phyloP scores from a whole-genome alignment of 2,329 filamentous ascomycete genomes.

The Aspergillus sp. region DNA sequence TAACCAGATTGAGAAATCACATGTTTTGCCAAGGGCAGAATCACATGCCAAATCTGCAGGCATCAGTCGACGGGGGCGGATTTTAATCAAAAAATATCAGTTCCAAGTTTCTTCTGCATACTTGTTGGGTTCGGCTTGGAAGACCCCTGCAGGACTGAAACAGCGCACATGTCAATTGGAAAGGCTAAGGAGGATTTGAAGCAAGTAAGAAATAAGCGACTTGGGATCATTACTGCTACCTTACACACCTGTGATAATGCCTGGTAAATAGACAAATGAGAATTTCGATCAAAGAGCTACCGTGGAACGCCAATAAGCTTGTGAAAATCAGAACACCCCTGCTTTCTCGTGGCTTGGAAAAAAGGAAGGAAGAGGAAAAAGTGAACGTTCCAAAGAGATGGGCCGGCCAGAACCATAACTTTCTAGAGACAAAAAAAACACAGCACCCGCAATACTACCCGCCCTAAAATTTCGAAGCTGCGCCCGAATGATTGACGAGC shows the following conservation, averaged over 20 bases:
- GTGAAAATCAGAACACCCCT: constrained; percentile 1
- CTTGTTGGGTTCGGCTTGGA: not conserved
- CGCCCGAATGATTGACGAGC: constrained; percentile 9
- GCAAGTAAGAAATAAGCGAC: no score
- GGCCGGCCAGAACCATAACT: constrained; percentile 1
- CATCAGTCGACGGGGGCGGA: not conserved
- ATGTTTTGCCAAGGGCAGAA: not conserved
- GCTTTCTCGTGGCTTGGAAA: not conserved
- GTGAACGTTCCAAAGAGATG: not conserved
- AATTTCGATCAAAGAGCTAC: not conserved
- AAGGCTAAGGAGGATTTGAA: no score
- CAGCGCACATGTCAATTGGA: not conserved
- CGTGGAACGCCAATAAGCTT: not conserved
- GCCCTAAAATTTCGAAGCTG: not conserved
- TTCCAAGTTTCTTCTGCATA: not conserved
- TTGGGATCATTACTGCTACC: no score
- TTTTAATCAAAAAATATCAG: not conserved
- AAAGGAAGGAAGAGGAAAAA: not conserved
- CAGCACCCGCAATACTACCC: not conserved
- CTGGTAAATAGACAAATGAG: not conserved
- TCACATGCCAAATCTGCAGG: constrained; percentile 4
- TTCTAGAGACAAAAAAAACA: constrained; percentile 1
- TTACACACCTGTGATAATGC: not conserved
- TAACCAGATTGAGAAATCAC: constrained; percentile 15
- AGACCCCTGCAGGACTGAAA: not conserved